A percentile compares a stretch with the other conserved stretches of the same genome.
phyloP scores from a whole-genome alignment of 441 rosid species.

The Cnidoscolus chayamansa region DNA sequence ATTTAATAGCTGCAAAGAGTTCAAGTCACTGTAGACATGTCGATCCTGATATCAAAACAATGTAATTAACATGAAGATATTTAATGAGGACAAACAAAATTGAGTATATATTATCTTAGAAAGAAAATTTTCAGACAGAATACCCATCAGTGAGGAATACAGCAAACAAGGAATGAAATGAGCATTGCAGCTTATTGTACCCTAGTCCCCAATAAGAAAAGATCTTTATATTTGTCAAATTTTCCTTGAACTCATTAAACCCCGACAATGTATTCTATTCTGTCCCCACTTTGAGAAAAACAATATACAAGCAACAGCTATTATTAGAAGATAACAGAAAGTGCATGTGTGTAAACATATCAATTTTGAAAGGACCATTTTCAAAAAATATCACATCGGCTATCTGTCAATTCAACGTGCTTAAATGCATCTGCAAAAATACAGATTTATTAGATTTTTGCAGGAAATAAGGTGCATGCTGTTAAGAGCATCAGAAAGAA shows the following conservation, averaged over 20 bases:
- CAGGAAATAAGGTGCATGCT: slow-evolving; percentile 18
- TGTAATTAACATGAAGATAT: slow-evolving; percentile 19
- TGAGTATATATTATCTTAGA: neutral
- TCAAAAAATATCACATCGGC: slow-evolving; percentile 17
- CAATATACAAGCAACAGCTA: neutral
- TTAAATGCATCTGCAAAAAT: slow-evolving; percentile 9
- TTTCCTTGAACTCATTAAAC: slow-evolving; percentile 27
- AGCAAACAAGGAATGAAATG: slow-evolving; percentile 12
- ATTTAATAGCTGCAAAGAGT: neutral
- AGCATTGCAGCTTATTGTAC: slow-evolving; percentile 23
- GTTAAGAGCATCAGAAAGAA: slow-evolving; percentile 1
- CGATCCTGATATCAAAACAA: slow-evolving; percentile 8
- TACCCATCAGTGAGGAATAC: slow-evolving; percentile 14
- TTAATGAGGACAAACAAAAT: neutral
- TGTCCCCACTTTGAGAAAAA: slow-evolving; percentile 18
- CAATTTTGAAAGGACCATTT: slow-evolving; percentile 9
- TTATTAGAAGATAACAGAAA: slow-evolving; percentile 19
- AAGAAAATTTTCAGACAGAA: slow-evolving; percentile 10
- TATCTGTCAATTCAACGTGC: neutral
- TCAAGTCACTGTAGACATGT: slow-evolving; percentile 17
- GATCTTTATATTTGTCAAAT: slow-evolving; percentile 31
- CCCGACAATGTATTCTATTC: slow-evolving; percentile 21
- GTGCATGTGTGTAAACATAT: slow-evolving; percentile 26
- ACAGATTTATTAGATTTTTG: neutral
- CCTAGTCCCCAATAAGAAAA: slow-evolving; percentile 10